Evolutionary conservation across 1,284 basidiomycete species (phyloP).

Genomic region (Leccinum ponderosum): DNA sequence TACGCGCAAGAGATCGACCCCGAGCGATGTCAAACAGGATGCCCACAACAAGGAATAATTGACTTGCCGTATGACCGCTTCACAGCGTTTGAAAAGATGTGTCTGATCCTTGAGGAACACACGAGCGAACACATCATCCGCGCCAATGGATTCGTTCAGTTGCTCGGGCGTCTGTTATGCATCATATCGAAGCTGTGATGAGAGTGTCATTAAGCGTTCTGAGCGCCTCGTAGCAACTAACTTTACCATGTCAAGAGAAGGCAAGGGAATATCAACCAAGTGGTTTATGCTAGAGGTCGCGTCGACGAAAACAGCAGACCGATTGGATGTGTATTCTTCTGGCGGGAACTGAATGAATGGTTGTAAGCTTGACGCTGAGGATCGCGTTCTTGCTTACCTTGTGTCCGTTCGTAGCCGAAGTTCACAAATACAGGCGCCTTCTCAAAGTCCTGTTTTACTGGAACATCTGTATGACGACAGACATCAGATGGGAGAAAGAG

Average conservation of each 20-base stretch:
- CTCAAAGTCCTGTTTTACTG: slow-evolving; percentile 75
- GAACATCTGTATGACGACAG: slow-evolving; percentile 8
- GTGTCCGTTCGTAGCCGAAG: slow-evolving; percentile 43
- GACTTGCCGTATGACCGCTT: slow-evolving; percentile 60
- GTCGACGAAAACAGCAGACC: slow-evolving; percentile 75
- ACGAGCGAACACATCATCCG: slow-evolving; percentile 69
- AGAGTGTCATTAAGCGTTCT: slow-evolving; percentile 1
- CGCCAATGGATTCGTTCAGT: slow-evolving; percentile 48
- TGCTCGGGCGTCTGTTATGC: slow-evolving; percentile 71
- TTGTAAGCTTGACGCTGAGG: slow-evolving; percentile 5
- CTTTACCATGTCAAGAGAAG: slow-evolving; percentile 67
- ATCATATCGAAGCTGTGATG: slow-evolving; percentile 68
- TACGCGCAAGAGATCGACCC: slow-evolving; percentile 61
- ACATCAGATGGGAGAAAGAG: not conserved
- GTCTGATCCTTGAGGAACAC: slow-evolving; percentile 74
- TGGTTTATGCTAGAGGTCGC: slow-evolving; percentile 81
- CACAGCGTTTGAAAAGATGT: slow-evolving; percentile 61
- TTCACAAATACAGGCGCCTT: slow-evolving; percentile 66
- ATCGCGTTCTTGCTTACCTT: slow-evolving; percentile 37
- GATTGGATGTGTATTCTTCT: slow-evolving; percentile 51
- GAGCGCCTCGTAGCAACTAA: not conserved
- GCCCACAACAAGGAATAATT: slow-evolving; percentile 11
- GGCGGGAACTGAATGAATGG: slow-evolving; percentile 47
- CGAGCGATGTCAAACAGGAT: slow-evolving; percentile 28
- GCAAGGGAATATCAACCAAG: slow-evolving; percentile 71